A percentile compares a stretch with the other conserved stretches of the same genome.
These are phyloP conservation scores for Hyphopichia fennica DNA, from an alignment of 1,139 yeast species.

Conservation along the genomic window DNA sequence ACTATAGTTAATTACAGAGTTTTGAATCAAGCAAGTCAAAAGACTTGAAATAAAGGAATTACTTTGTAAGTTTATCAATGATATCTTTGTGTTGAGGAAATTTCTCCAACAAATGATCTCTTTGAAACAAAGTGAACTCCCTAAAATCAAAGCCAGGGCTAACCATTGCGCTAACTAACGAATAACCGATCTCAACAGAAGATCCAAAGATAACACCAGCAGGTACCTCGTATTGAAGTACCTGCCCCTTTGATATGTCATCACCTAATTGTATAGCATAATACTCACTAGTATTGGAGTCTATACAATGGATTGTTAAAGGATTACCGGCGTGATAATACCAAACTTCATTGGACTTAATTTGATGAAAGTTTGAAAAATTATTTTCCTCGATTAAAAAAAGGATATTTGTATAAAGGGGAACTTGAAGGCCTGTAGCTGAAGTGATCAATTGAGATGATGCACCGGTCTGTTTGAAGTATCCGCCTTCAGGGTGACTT, in stretches of 20 bases:
- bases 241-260: conserved; percentile 13
- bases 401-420: conserved; percentile 17
- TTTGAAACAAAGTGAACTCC: conserved; percentile 16
- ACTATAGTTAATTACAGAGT: no score
- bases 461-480: conserved; percentile 12
- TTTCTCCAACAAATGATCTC: conserved; percentile 10
- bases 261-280: conserved; percentile 13
- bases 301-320: conserved; percentile 18
- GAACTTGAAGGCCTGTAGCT: conserved; percentile 16
- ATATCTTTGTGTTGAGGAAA: conserved; percentile 18
- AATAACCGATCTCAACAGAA: conserved; percentile 14
- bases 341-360: conserved; percentile 20
- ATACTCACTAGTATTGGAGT: conserved; percentile 13
- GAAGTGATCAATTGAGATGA: conserved; percentile 13
- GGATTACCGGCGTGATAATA: conserved; percentile 18
- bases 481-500: conserved; percentile 20
- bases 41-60: neutral
- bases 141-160: conserved; percentile 19
- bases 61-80: conserved; percentile 11
- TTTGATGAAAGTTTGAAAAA: conserved; percentile 19
- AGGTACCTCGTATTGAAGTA: conserved; percentile 17
- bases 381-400: conserved; percentile 16
- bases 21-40: no score
- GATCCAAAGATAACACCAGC: conserved; percentile 19
- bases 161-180: conserved; percentile 19